Evolutionary conservation across 768 basidiomycete genomes (phyloP), one percentile per base, ranked within the genome.

Genomic region (Sistotremastrum suecicum): DNA sequence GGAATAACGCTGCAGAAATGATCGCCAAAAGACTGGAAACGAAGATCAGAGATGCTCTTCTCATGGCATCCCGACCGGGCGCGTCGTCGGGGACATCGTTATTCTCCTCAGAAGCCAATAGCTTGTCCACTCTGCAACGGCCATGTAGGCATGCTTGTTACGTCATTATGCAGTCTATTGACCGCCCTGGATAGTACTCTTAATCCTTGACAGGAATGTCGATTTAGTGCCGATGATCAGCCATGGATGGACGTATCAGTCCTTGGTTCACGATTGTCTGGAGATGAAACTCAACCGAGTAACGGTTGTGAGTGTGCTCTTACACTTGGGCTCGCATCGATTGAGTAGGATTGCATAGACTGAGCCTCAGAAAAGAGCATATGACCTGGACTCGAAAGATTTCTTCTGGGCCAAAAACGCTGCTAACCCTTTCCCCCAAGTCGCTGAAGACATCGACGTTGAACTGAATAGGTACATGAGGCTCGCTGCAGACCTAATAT

Each of bases 391-490:
- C 63, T 81, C 88, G 20, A 97, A 94, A 57, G 95, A 99, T 62
- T 99, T 95, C 65, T 99, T 99, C 69, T 99, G 95, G 95, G 83
- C 80, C 2, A 89, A 86, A 60, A 95, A 98, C 56, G 89, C 92
- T 1, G 80, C 87, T 5, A 88, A 85, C 49, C 94, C 94, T 4
- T 99, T 99, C 71, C 95, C 95, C 36, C 88, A 95, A 53, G 95
- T 99, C 3, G 94, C 95, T 2, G 95, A 95, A 59, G 94, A 98
- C 51, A 97, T 99, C 44, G 90, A 99, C 56, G 55, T 70, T 5
- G 95, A 97, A 61, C 64, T 98, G 53, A 90, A 82, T 63, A 80
- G 80, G 63, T 94, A 83, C 57, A 49, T 44, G 36, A 8, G 20
- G 20, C 20, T 20, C 12, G n/a, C 32, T 41, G 34, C n/a, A 5